Conservation (phyloP, 2,329 filamentous ascomycete species). For the Cladophialophora psammophila region DNA sequence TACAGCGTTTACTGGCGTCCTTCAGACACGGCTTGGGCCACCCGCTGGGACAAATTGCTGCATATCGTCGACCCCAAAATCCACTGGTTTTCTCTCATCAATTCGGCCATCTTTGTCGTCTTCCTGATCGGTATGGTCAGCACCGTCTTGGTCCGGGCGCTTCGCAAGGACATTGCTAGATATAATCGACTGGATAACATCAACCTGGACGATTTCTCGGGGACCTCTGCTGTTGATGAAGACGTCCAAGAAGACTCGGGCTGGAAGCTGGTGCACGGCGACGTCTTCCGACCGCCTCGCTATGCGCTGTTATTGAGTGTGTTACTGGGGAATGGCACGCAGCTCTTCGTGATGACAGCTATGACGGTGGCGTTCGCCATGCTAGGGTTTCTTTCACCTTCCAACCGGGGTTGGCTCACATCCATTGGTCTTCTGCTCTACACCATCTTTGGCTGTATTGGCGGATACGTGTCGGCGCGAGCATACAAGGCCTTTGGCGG, state of each 20-base stretch:
- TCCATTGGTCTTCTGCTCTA: conserved; percentile 94
- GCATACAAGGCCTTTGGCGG: conserved; percentile 95
- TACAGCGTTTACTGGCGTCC: conserved; percentile 91
- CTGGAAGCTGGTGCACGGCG: conserved; percentile 97
- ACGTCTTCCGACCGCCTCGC: conserved; percentile 90
- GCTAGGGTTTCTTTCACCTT: conserved; percentile 92
- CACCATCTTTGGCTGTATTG: conserved; percentile 88
- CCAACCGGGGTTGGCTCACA: conserved; percentile 90
- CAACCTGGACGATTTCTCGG: conserved; percentile 85
- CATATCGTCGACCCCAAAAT: conserved; percentile 98
- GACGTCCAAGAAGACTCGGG: conserved; percentile 97
- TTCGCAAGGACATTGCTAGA: conserved; percentile 93
- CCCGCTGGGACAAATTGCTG: conserved; percentile 97
- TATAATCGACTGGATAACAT: conserved; percentile 96
- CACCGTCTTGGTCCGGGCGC: conserved; percentile 85
- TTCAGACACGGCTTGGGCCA: conserved; percentile 89
- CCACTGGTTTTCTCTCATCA: conserved; percentile 98
- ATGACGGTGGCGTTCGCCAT: conserved; percentile 93
- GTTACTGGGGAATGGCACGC: conserved; percentile 89
- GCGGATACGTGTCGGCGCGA: conserved; percentile 86
- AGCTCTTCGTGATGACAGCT: conserved; percentile 97
- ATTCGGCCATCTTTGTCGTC: conserved; percentile 92
- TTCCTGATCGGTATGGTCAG: conserved; percentile 90
- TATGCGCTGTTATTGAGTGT: conserved; percentile 85
- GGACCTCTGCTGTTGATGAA: conserved; percentile 78